A percentile compares a stretch with the other conserved stretches of the same genome.
Conservation (phyloP, 179 eudicot species). For the Patellifolia procumbens region DNA sequence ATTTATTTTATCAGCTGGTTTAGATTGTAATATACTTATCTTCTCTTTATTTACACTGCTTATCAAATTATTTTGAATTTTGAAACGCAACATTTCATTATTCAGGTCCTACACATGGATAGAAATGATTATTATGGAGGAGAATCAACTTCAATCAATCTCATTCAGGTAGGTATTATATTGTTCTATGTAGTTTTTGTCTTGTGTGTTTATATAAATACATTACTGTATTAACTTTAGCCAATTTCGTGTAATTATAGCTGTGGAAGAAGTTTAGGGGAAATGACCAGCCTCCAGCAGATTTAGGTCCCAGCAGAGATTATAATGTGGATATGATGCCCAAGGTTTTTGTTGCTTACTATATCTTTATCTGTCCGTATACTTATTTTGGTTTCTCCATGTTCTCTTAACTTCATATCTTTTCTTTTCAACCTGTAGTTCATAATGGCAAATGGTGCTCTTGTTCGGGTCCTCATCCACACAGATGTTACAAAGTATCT, state of each 20-base stretch:
- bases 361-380: not conserved
- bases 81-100: not conserved
- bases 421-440: conserved; percentile 37
- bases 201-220: not conserved
- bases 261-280: conserved; percentile 82
- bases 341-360: conserved; percentile 42
- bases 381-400: not conserved
- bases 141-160: conserved; percentile 63
- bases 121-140: conserved; percentile 76
- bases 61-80: not conserved
- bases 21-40: not conserved
- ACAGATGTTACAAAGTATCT: conserved; percentile 83
- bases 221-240: conserved; percentile 8
- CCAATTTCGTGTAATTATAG: conserved; percentile 34
- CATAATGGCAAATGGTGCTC: conserved; percentile 83
- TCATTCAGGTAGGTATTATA: conserved; percentile 55
- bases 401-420: not conserved
- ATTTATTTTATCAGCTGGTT: not conserved
- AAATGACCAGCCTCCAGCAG: conserved; percentile 56
- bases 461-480: conserved; percentile 79
- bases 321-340: conserved; percentile 90
- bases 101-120: conserved; percentile 82
- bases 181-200: not conserved
- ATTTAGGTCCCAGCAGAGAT: conserved; percentile 71
- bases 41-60: not conserved